These are phyloP conservation scores for Rubus idaeus DNA, from an alignment of 306 rosid genomes.

Conservation along the genomic window DNA sequence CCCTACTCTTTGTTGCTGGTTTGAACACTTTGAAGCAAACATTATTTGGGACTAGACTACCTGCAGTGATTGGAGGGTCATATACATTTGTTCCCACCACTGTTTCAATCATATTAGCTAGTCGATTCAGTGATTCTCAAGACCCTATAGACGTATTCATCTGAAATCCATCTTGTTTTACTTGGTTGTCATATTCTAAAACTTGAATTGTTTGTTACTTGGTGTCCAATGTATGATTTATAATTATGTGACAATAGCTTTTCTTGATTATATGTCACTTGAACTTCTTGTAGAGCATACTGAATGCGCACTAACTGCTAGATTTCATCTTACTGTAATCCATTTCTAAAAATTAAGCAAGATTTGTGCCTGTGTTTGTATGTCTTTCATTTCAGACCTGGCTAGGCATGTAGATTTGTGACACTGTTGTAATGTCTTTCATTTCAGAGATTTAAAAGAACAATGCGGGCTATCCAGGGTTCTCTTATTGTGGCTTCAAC, in stretches of 20 bases:
- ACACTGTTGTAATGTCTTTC: constrained; percentile 23
- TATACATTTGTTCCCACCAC: constrained; percentile 94
- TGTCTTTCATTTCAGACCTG: constrained; percentile 16
- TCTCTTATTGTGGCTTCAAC: constrained; percentile 94
- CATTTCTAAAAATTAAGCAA: constrained; percentile 5
- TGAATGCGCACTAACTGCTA: background rate
- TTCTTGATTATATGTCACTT: background rate
- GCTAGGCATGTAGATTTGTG: constrained; percentile 31
- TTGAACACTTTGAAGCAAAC: constrained; percentile 87
- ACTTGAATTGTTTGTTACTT: background rate
- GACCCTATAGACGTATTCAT: constrained; percentile 69
- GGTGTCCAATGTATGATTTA: background rate
- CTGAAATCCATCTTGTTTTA: constrained; percentile 28
- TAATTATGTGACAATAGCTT: background rate
- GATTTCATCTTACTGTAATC: background rate
- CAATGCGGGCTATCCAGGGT: constrained; percentile 96
- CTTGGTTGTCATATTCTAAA: constrained; percentile 12
- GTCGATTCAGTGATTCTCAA: constrained; percentile 67
- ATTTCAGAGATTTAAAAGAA: constrained; percentile 83
- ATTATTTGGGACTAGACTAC: constrained; percentile 81
- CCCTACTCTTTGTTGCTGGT: constrained; percentile 96
- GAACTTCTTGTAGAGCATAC: background rate
- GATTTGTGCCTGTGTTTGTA: background rate
- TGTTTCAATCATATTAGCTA: constrained; percentile 86
- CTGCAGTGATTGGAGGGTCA: constrained; percentile 96